Percentiles rank a stretch among this genome's conserved stretches.
Conservation (phyloP, 1,139 yeast genomes). For the Yamadazyma diospyri region DNA sequence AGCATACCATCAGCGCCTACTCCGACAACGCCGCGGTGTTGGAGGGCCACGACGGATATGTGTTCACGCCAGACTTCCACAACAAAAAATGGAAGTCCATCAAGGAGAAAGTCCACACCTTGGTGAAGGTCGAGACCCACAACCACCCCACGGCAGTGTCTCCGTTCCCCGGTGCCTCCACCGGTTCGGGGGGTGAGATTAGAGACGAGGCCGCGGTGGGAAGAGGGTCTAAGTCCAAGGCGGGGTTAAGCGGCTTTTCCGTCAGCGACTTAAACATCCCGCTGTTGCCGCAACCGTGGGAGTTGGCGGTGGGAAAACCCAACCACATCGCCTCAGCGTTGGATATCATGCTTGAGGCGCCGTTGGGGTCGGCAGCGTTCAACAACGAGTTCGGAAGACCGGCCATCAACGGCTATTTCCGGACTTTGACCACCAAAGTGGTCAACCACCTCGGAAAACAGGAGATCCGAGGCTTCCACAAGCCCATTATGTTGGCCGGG, state of each 20-base stretch:
- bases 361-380: slow-evolving; percentile 96
- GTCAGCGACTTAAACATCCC: slow-evolving; percentile 92
- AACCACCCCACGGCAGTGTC: slow-evolving; percentile 99
- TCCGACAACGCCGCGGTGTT: slow-evolving; percentile 98
- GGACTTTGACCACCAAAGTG: slow-evolving; percentile 87
- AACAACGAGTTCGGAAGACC: slow-evolving; percentile 99
- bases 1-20: slow-evolving; percentile 87
- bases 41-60: slow-evolving; percentile 75
- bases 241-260: slow-evolving; percentile 91
- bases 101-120: slow-evolving; percentile 79
- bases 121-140: slow-evolving; percentile 96
- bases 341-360: slow-evolving; percentile 96
- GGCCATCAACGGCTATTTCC: slow-evolving; percentile 92
- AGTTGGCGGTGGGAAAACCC: slow-evolving; percentile 80
- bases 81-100: slow-evolving; percentile 71
- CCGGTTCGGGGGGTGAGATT: slow-evolving; percentile 99
- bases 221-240: slow-evolving; percentile 94
- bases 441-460: slow-evolving; percentile 55
- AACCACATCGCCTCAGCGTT: slow-evolving; percentile 87
- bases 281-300: slow-evolving; percentile 90
- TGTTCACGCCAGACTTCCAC: slow-evolving; percentile 72
- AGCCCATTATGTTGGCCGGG: slow-evolving; percentile 99
- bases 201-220: slow-evolving; percentile 99
- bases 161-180: slow-evolving; percentile 99
- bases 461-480: slow-evolving; percentile 94